Evolutionary conservation across 2,329 filamentous ascomycete species (phyloP), one percentile per base, ranked within the genome.

Genomic region (Cylindrodendrum hubeiense): DNA sequence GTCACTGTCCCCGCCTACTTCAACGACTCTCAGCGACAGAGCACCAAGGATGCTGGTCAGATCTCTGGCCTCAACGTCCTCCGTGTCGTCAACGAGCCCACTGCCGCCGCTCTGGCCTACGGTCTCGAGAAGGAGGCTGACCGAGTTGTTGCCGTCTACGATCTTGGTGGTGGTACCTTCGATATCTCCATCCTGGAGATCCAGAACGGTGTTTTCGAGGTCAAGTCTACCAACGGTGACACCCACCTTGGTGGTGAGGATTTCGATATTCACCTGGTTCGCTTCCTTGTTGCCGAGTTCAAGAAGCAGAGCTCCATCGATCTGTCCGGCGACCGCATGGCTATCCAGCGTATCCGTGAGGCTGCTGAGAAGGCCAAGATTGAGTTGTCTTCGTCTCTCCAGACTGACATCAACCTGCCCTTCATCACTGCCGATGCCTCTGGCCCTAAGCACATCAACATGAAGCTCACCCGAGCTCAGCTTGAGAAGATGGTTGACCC

Each of bases 331-430:
- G 95, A 98, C 86, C 94, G 95, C 82, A 98, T 98, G 95, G 95
- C 95, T 75, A 97, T 98, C 79, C 95, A 98, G 89, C 92, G 95
- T 90, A 98, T 98, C 81, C 95, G 95, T 85, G 95, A 98, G 87
- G 95, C 95, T 74, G 94, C 95, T 74, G 95, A 98, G 89, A 98
- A 98, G 91, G 95, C 95, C 80, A 98, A 98, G 93, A 98, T 98
- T 78, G 95, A 98, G 86, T 87, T 98, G 74, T 98, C 95, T 13
- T 98, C 95, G 34, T 95, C 95, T 63, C 89, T 95, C 74, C 93
- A 97, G 83, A 98, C 95, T 74, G 95, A 98, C 79, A 98, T 98
- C 85, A 97, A 97, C 88, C 90, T 98, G 79, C 95, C 95, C 73
- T 98, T 98, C 90, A 98, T 98, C 84, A 97, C 95, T 80, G 95